A percentile compares a stretch with the other conserved stretches of the same genome.
Evolutionary conservation across 1,284 basidiomycete genomes (phyloP).

Genomic region (Apiotrichum akiyoshidainum): DNA sequence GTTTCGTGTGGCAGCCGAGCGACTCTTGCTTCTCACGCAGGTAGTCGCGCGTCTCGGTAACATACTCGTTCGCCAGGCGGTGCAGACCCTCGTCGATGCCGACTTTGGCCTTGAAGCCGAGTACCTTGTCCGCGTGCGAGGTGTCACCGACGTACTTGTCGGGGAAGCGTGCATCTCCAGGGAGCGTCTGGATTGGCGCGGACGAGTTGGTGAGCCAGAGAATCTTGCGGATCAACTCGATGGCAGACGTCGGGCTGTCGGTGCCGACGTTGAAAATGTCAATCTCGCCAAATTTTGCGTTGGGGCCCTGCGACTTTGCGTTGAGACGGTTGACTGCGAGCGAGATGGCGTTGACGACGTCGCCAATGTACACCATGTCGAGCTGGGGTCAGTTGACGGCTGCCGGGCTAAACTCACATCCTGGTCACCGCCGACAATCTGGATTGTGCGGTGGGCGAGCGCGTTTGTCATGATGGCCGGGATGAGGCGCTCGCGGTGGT

Average conservation of each 20-base stretch:
- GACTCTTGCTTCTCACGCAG: conserved; percentile 1
- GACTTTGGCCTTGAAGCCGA: conserved; percentile 25
- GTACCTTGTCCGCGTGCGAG: conserved; percentile 9
- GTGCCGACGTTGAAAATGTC: conserved; percentile 31
- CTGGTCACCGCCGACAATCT: conserved; percentile 39
- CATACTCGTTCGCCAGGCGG: conserved; percentile 18
- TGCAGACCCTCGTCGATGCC: conserved; percentile 25
- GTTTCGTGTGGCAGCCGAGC: conserved; percentile 2
- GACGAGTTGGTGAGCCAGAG: conserved; percentile 28
- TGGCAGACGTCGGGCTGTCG: conserved; percentile 17
- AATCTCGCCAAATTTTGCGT: conserved; percentile 5
- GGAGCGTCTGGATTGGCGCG: conserved; percentile 28
- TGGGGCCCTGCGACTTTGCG: not conserved
- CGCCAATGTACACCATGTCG: conserved; percentile 32
- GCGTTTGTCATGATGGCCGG: conserved; percentile 32
- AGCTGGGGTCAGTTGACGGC: conserved; percentile 10
- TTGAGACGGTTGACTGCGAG: conserved; percentile 19
- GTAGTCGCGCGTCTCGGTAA: conserved; percentile 13
- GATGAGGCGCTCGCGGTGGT: conserved; percentile 35
- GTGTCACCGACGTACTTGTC: conserved; percentile 24
- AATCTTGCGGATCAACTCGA: conserved; percentile 24
- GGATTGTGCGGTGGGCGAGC: conserved; percentile 32
- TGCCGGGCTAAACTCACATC: conserved; percentile 22
- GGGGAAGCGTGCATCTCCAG: conserved; percentile 24
- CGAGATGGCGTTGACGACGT: conserved; percentile 27